Evolutionary conservation across 208 protist species (phyloP).

Genomic region (Trypanosoma brucei): DNA sequence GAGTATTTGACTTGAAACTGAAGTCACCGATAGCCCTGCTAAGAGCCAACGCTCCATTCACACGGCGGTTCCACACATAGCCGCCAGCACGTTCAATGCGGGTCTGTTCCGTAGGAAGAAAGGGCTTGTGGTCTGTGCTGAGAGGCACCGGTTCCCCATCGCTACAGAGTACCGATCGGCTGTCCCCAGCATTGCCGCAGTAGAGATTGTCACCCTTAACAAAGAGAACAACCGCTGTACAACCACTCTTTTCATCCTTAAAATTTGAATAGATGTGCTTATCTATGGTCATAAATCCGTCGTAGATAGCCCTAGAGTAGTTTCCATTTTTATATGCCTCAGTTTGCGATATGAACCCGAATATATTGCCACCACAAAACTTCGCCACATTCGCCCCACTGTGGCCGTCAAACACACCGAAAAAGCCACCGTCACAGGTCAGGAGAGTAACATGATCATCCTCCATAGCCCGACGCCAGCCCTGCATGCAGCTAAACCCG

Average conservation of each 20-base stretch:
- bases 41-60: constrained; percentile 94
- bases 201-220: constrained; percentile 75
- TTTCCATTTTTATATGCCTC: constrained; percentile 51
- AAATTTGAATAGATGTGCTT: constrained; percentile 52
- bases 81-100: constrained; percentile 90
- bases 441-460: constrained; percentile 83
- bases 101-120: constrained; percentile 59
- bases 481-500: constrained; percentile 85
- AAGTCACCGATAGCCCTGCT: constrained; percentile 94
- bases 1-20: constrained; percentile 85
- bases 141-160: constrained; percentile 85
- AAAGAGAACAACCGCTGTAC: constrained; percentile 82
- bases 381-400: constrained; percentile 62
- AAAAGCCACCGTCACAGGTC: constrained; percentile 75
- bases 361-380: constrained; percentile 79
- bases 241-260: constrained; percentile 70
- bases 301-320: constrained; percentile 67
- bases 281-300: constrained; percentile 85
- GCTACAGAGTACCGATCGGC: constrained; percentile 81
- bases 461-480: constrained; percentile 89
- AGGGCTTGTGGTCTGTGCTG: constrained; percentile 93
- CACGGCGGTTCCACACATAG: constrained; percentile 88
- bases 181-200: constrained; percentile 92
- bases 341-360: constrained; percentile 61
- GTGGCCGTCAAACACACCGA: constrained; percentile 90